Percentiles rank a stretch among this genome's conserved stretches.
Evolutionary conservation across 176 grass and related monocot species (phyloP).

Genomic region (Ensete ventricosum): DNA sequence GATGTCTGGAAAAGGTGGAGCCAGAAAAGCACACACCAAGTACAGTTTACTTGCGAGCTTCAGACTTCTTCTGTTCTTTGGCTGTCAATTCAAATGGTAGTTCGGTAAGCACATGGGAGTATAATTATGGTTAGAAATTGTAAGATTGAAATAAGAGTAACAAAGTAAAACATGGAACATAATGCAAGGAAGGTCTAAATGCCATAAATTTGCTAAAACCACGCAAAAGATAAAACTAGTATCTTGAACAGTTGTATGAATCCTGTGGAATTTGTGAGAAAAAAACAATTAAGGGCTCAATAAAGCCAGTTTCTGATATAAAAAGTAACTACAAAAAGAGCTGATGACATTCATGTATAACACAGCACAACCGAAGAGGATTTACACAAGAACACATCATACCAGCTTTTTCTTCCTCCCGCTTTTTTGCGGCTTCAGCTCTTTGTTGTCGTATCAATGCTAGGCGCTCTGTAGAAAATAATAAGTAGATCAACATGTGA

Average conservation of each 20-base stretch:
- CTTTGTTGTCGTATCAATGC: slow-evolving; percentile 21
- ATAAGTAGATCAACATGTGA: neutral
- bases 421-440: slow-evolving; percentile 18
- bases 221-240: neutral
- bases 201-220: neutral
- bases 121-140: neutral
- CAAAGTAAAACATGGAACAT: neutral
- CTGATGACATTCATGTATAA: neutral
- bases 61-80: slow-evolving; percentile 12
- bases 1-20: neutral
- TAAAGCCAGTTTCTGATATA: neutral
- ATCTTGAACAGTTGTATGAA: neutral
- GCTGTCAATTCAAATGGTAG: neutral
- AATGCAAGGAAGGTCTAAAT: neutral
- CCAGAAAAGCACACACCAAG: too few species aligned
- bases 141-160: too few species aligned
- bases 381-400: neutral
- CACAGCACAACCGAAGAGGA: neutral
- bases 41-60: slow-evolving; percentile 12
- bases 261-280: neutral
- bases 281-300: neutral
- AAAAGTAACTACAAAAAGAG: neutral
- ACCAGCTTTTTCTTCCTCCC: slow-evolving; percentile 21
- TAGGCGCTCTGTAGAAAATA: slow-evolving; percentile 5
- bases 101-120: neutral